These are phyloP conservation scores for Kuraishia floccosa DNA, from an alignment of 805 yeast genomes.

Conservation along the genomic window DNA sequence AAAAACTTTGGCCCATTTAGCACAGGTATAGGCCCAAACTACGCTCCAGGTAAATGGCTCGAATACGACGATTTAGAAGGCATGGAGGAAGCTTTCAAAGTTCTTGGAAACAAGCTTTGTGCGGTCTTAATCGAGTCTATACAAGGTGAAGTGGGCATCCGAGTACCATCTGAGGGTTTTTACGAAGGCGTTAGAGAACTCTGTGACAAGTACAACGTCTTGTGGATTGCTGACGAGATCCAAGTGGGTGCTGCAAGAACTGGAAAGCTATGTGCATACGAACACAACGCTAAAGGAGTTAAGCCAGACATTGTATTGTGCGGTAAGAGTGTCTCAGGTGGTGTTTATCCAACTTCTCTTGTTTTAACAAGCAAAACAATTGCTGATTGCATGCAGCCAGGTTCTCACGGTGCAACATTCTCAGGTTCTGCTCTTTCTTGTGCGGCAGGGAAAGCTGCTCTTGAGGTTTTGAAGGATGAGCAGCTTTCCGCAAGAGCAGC, in stretches of 20 bases:
- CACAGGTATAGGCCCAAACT: slow-evolving; percentile 11
- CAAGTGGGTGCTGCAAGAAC: slow-evolving; percentile 18
- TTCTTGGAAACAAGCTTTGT: slow-evolving; percentile 11
- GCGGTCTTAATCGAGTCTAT: slow-evolving; percentile 18
- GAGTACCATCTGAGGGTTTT: slow-evolving; percentile 14
- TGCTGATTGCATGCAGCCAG: slow-evolving; percentile 11
- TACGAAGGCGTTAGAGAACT: slow-evolving; percentile 8
- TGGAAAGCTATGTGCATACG: slow-evolving; percentile 8
- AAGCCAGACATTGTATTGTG: slow-evolving; percentile 16
- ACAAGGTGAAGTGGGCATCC: slow-evolving; percentile 18
- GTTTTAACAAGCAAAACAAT: slow-evolving; percentile 12
- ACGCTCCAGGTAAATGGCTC: slow-evolving; percentile 13
- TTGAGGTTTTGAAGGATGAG: slow-evolving; percentile 11
- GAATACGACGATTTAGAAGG: slow-evolving; percentile 11
- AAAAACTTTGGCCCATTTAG: slow-evolving; percentile 13
- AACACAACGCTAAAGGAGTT: slow-evolving; percentile 9
- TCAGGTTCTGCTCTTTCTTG: slow-evolving; percentile 18
- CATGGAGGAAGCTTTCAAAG: slow-evolving; percentile 9
- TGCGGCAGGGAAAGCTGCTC: slow-evolving; percentile 15
- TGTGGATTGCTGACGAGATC: slow-evolving; percentile 18
- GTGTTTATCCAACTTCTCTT: slow-evolving; percentile 14
- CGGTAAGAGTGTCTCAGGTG: slow-evolving; percentile 16
- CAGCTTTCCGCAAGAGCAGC: neutral
- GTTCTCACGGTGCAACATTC: slow-evolving; percentile 18
- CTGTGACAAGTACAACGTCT: slow-evolving; percentile 13